Conservation (phyloP, 345 rosid genomes). For the Syzygium aqueum region DNA sequence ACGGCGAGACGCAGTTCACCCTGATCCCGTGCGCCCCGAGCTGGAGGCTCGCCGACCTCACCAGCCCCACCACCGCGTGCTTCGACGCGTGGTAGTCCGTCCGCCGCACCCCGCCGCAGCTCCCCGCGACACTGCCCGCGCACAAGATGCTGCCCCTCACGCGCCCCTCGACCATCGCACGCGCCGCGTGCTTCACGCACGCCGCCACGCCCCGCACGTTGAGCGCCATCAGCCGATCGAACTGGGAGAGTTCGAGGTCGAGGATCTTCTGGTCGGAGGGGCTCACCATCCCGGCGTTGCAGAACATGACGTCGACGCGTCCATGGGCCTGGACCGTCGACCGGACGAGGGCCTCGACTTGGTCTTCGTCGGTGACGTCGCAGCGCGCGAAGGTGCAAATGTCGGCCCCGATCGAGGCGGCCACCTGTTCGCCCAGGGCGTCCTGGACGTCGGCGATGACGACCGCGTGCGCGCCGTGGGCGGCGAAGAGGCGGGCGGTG, state of each 20-base stretch:
- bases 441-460: conserved; percentile 14
- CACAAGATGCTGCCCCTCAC: conserved; percentile 19
- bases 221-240: conserved; percentile 8
- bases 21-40: conserved; percentile 13
- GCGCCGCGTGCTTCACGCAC: conserved; percentile 19
- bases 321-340: conserved; percentile 7
- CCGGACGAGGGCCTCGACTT: conserved; percentile 8
- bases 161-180: conserved; percentile 13
- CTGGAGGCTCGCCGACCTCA: conserved; percentile 12
- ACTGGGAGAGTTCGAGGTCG: conserved; percentile 3
- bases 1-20: conserved; percentile 18
- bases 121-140: conserved; percentile 8
- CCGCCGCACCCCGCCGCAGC: background rate
- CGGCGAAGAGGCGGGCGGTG: conserved; percentile 4
- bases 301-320: conserved; percentile 24
- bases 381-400: conserved; percentile 8
- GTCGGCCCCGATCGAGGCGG: conserved; percentile 2
- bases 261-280: conserved; percentile 7
- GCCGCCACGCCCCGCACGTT: conserved; percentile 14
- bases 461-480: conserved; percentile 1
- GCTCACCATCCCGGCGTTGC: conserved; percentile 24
- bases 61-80: conserved; percentile 19
- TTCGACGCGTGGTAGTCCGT: conserved; percentile 16
- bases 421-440: conserved; percentile 10
- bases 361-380: conserved; percentile 16